Conservation (phyloP, 768 basidiomycete species). For the Tricholoma matsutake region DNA sequence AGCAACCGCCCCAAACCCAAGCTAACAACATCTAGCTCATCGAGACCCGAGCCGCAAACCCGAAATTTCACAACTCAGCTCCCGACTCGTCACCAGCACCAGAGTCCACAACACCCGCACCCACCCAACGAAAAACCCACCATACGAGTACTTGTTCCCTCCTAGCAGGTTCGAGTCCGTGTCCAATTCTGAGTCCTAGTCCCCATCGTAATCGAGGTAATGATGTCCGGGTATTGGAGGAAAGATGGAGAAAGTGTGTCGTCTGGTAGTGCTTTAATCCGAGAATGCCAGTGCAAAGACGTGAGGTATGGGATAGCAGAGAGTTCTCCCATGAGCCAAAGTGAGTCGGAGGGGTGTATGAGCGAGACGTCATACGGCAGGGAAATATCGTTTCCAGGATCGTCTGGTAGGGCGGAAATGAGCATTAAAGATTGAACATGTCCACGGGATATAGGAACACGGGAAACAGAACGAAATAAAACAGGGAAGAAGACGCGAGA, state of each 20-base stretch:
- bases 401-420: neutral
- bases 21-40: no score
- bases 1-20: no score
- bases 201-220: neutral
- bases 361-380: neutral
- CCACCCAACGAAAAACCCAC: neutral
- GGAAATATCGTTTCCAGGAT: neutral
- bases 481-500: no score
- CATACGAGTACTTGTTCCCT: neutral
- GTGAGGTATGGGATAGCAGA: neutral
- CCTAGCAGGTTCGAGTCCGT: neutral
- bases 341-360: neutral
- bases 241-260: neutral
- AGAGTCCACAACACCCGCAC: no score
- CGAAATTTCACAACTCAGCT: no score
- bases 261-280: neutral
- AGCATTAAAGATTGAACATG: neutral
- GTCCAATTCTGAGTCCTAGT: neutral
- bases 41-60: no score
- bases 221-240: neutral
- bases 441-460: neutral
- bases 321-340: neutral
- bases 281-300: neutral
- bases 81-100: no score
- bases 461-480: no score